phyloP scores from a whole-genome alignment of 2,329 filamentous ascomycete species.

The Periconia digitata region DNA sequence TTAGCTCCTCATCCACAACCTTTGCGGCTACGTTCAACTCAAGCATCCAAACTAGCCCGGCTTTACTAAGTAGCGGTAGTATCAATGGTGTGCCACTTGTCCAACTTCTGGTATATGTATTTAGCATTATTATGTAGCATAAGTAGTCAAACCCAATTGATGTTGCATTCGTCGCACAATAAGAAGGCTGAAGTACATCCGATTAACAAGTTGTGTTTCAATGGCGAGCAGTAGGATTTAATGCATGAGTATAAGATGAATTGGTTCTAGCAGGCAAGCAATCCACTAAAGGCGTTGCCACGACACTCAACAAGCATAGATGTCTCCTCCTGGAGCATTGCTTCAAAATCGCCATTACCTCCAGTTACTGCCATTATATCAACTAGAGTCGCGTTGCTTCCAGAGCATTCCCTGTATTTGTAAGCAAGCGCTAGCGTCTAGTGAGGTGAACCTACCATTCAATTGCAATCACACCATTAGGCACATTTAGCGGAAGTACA shows the following conservation, averaged over 20 bases:
- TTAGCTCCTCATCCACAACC: too few relatives aligned
- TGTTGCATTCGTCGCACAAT: neutral
- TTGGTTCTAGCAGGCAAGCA: neutral
- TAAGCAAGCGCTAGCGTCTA: neutral
- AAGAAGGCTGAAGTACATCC: neutral
- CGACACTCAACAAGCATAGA: neutral
- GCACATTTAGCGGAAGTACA: neutral
- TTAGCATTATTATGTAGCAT: neutral
- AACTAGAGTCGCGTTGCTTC: neutral
- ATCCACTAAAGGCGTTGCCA: neutral
- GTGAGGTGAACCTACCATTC: constrained; percentile 1
- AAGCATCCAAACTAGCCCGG: too few relatives aligned
- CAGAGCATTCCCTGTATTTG: neutral
- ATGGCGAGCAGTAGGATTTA: too few relatives aligned
- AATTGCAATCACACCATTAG: neutral
- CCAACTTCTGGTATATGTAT: neutral
- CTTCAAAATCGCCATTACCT: constrained; percentile 1
- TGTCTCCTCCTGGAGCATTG: neutral
- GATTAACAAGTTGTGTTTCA: too few relatives aligned
- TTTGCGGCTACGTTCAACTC: neutral
- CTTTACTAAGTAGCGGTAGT: neutral
- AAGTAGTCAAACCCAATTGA: neutral
- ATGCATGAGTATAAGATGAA: neutral
- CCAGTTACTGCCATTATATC: neutral
- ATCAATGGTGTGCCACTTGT: neutral